Evolutionary conservation across 305 asterid species (phyloP), one percentile per base, ranked within the genome.

Genomic region (Withania somnifera): DNA sequence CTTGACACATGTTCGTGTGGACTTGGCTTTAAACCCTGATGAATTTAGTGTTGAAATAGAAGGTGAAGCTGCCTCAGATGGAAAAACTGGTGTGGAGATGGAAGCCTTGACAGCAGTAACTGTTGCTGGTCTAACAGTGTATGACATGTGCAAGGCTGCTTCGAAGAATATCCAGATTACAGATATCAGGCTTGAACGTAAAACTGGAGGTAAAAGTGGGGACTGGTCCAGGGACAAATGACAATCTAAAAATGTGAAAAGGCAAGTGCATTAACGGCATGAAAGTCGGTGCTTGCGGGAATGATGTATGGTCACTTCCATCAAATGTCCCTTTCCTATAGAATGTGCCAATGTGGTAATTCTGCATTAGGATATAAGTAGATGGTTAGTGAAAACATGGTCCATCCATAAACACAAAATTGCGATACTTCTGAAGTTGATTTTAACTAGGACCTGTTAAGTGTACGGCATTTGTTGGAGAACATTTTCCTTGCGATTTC

Each of bases 91-190:
- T 83, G 98, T 93, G 61, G 98, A 95, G 89, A 96, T 96, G 99
- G 99, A 96, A 84, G 95, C 98, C 17, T 19, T 93, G 90, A 92
- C 94, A 5, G 94, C 98, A 6, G 98, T 92, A 17, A 83, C 91
- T 1, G 67, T 94, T 82, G 97, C 98, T 45, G 94, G 98, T 17
- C 91, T 94, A 68, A 93, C 98, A 0, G 97, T 94, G 24, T 94
- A 96, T 82, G 97, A 94, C 85, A 94, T 93, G 98, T 94, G 98
- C 86, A 94, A 94, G 87, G 98, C 97, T 80, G 95, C 92, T 81
- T 92, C 98, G 1, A 95, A 93, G 86, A 90, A 90, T 30, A 93
- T 95, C 42, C 81, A 77, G 69, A 85, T 95, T 64, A 91, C 97
- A 3, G 89, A 92, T 82, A 84, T 93, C 53, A 84, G 85, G 87